Evolutionary conservation across 2,329 filamentous ascomycete genomes (phyloP).

Genomic region (Phyllosticta citrichinensis): DNA sequence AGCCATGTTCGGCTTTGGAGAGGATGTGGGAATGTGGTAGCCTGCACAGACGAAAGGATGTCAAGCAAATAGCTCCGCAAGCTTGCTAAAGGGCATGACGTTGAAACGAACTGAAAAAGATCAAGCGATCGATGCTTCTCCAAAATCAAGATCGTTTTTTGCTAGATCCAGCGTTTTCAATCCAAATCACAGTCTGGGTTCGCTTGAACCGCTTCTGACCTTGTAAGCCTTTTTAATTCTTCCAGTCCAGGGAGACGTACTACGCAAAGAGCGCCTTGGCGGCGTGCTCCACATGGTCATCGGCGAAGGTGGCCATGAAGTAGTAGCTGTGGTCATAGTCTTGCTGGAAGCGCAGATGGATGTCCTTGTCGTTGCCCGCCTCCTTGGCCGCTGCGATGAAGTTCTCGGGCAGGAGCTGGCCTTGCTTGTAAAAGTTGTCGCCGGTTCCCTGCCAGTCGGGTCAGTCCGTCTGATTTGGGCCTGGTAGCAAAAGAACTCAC

Average conservation of each 20-base stretch:
- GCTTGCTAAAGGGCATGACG: not conserved
- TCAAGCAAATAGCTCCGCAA: not conserved
- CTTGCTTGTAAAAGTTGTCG: slow-evolving; percentile 94
- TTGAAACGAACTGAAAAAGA: too few relatives aligned
- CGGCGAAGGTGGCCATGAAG: slow-evolving; percentile 84
- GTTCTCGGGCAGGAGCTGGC: slow-evolving; percentile 89
- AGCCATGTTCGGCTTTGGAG: slow-evolving; percentile 44
- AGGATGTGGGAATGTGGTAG: not conserved
- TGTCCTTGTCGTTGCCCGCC: slow-evolving; percentile 56
- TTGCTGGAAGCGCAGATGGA: slow-evolving; percentile 74
- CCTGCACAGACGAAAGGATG: not conserved
- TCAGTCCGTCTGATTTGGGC: not conserved
- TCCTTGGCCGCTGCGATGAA: slow-evolving; percentile 70
- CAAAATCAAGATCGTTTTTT: not conserved
- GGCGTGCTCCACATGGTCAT: slow-evolving; percentile 84
- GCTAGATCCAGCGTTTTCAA: not conserved
- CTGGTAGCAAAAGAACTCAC: slow-evolving; percentile 39
- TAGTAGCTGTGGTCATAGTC: slow-evolving; percentile 97
- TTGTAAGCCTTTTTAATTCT: slow-evolving; percentile 1
- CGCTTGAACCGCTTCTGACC: slow-evolving; percentile 2
- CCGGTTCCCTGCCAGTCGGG: slow-evolving; percentile 64
- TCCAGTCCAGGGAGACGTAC: slow-evolving; percentile 19
- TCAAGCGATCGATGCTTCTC: not conserved
- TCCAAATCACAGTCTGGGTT: slow-evolving; percentile 5
- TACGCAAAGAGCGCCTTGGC: slow-evolving; percentile 69